phyloP scores from a whole-genome alignment of 225 moss, liverwort and hornwort species.

The Rhytidiadelphus loreus region DNA sequence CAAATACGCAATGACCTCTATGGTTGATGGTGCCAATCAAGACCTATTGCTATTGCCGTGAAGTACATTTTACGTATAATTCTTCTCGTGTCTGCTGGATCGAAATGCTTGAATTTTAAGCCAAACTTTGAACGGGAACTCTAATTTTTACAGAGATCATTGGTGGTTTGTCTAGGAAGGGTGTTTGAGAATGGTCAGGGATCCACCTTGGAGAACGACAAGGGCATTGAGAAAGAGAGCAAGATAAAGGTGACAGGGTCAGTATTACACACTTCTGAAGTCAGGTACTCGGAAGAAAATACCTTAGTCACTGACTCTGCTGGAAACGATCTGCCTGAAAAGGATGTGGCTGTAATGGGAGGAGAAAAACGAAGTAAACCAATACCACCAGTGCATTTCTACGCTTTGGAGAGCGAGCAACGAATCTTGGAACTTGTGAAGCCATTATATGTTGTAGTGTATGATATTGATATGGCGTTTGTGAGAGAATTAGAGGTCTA shows the following conservation, averaged over 20 bases:
- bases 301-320: neutral
- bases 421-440: slow-evolving; percentile 72
- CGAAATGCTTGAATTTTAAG: neutral
- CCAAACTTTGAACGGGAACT: neutral
- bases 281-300: neutral
- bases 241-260: slow-evolving; percentile 15
- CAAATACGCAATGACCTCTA: neutral
- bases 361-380: slow-evolving; percentile 28
- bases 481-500: slow-evolving; percentile 90
- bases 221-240: slow-evolving; percentile 1
- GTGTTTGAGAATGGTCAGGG: slow-evolving; percentile 8
- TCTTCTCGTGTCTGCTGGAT: neutral
- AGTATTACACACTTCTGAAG: slow-evolving; percentile 9
- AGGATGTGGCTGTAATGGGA: neutral
- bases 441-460: slow-evolving; percentile 73
- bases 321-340: neutral
- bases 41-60: neutral
- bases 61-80: neutral
- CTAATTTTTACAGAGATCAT: neutral
- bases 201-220: slow-evolving; percentile 9
- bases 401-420: slow-evolving; percentile 92
- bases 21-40: neutral
- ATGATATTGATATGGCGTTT: slow-evolving; percentile 93
- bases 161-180: slow-evolving; percentile 22
- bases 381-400: slow-evolving; percentile 73